Percentiles rank a stretch among this genome's conserved stretches.
phyloP scores from a whole-genome alignment of 2,329 filamentous ascomycete genomes.

The Cadophora sp. region DNA sequence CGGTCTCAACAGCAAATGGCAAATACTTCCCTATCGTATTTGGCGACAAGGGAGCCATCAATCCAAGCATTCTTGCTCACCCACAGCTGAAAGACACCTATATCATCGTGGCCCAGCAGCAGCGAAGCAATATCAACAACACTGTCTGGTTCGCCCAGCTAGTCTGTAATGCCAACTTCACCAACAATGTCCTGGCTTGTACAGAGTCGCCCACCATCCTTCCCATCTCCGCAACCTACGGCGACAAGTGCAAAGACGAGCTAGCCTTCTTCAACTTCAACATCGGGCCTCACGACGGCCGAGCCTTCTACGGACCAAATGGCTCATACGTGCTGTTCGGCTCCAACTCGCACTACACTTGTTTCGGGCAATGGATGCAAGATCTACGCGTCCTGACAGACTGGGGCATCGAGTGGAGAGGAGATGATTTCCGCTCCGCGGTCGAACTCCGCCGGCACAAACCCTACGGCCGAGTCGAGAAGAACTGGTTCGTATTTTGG shows the following conservation, averaged over 20 bases:
- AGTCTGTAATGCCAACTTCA: conserved; percentile 57
- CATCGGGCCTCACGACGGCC: conserved; percentile 63
- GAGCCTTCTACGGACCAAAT: conserved; percentile 61
- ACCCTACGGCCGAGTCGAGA: conserved; percentile 56
- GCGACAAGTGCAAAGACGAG: conserved; percentile 53
- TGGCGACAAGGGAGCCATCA: conserved; percentile 50
- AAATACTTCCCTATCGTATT: conserved; percentile 59
- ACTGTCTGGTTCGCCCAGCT: conserved; percentile 51
- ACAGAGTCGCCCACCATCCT: conserved; percentile 49
- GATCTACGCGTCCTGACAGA: conserved; percentile 58
- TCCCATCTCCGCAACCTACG: conserved; percentile 54
- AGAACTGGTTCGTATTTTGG: conserved; percentile 71
- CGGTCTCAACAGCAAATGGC: conserved; percentile 51
- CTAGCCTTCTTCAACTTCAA: conserved; percentile 51
- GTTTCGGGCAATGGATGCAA: conserved; percentile 63
- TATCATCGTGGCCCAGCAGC: conserved; percentile 58
- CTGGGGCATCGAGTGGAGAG: conserved; percentile 45
- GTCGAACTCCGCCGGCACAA: conserved; percentile 59
- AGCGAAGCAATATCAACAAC: conserved; percentile 39
- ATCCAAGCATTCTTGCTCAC: conserved; percentile 65
- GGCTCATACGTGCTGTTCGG: conserved; percentile 59
- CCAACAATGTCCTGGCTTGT: conserved; percentile 51
- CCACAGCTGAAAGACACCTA: conserved; percentile 54
- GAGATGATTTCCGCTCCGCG: conserved; percentile 41
- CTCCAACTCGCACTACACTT: conserved; percentile 59